Evolutionary conservation across 2,329 filamentous ascomycete genomes (phyloP).

Genomic region (Fusarium avenaceum): DNA sequence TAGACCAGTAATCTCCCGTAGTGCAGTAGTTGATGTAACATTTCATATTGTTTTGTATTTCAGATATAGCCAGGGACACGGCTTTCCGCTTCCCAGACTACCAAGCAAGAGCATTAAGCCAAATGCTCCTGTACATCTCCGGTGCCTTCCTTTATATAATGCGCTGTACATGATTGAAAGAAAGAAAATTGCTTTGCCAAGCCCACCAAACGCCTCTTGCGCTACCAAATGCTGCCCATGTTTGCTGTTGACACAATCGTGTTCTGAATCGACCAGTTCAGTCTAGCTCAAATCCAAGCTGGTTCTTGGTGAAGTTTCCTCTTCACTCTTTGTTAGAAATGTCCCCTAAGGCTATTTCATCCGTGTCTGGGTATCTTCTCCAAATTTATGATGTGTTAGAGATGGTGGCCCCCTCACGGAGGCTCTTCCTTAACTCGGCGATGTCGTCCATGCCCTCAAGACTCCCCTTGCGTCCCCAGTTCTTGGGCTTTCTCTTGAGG

Average conservation of each 20-base stretch:
- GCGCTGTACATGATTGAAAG: slow-evolving; percentile 24
- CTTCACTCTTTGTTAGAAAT: slow-evolving; percentile 1
- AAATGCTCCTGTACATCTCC: slow-evolving; percentile 2
- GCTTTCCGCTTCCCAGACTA: neutral
- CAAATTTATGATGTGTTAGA: slow-evolving; percentile 23
- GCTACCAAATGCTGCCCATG: slow-evolving; percentile 22
- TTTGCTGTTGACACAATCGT: slow-evolving; percentile 12
- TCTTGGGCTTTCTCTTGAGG: slow-evolving; percentile 87
- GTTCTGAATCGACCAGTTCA: slow-evolving; percentile 7
- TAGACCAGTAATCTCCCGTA: slow-evolving; percentile 6
- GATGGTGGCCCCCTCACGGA: slow-evolving; percentile 30
- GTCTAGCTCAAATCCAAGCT: neutral
- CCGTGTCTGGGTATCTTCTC: neutral
- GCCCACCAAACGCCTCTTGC: slow-evolving; percentile 38
- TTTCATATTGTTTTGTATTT: neutral
- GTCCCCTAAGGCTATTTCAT: neutral
- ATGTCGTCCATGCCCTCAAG: slow-evolving; percentile 67
- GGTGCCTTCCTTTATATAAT: slow-evolving; percentile 15
- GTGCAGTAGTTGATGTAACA: slow-evolving; percentile 6
- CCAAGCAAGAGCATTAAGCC: slow-evolving; percentile 2
- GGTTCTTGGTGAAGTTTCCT: slow-evolving; percentile 4
- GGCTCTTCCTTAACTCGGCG: slow-evolving; percentile 49
- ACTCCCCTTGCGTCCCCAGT: slow-evolving; percentile 90
- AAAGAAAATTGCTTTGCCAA: slow-evolving; percentile 22
- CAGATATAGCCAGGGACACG: neutral